Evolutionary conservation across 495 filamentous ascomycete genomes (phyloP).

Genomic region (Cladorrhinum samala): DNA sequence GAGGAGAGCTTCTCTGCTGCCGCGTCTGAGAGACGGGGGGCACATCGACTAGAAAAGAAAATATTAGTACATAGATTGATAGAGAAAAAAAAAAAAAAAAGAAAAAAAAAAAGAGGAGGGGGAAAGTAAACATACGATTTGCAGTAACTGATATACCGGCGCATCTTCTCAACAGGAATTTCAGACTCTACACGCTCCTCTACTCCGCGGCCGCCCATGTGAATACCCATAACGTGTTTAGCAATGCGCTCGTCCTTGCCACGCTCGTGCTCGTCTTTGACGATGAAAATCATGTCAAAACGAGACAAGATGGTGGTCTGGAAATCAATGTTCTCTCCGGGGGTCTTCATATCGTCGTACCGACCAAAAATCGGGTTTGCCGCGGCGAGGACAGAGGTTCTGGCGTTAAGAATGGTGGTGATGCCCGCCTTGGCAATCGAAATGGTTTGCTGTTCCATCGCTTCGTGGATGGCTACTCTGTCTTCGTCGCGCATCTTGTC

Average conservation of each 20-base stretch:
- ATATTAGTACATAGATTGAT: constrained; percentile 41
- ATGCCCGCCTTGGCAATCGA: constrained; percentile 99
- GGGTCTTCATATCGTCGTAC: constrained; percentile 96
- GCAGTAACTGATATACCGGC: constrained; percentile 96
- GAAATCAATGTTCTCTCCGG: constrained; percentile 99
- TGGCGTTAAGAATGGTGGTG: constrained; percentile 94
- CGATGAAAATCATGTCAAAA: constrained; percentile 99
- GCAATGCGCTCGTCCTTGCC: constrained; percentile 89
- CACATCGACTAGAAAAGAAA: constrained; percentile 60
- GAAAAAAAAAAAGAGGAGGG: not conserved
- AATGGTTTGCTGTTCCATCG: constrained; percentile 99
- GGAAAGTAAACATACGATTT: constrained; percentile 61
- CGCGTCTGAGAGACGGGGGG: constrained; percentile 84
- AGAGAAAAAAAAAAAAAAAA: not conserved
- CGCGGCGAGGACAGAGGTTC: constrained; percentile 91
- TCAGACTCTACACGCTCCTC: constrained; percentile 82
- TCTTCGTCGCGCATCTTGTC: constrained; percentile 99
- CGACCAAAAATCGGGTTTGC: constrained; percentile 97
- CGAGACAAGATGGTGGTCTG: constrained; percentile 97
- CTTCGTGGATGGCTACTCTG: constrained; percentile 97
- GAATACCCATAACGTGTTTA: constrained; percentile 94
- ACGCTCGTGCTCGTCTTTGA: constrained; percentile 89
- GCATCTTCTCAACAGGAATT: constrained; percentile 93
- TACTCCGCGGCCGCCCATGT: constrained; percentile 83
- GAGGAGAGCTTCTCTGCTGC: constrained; percentile 95